These are phyloP conservation scores for Rhizophagus prolifer DNA, from an alignment of 192 early-diverging fungal genomes.

Conservation along the genomic window DNA sequence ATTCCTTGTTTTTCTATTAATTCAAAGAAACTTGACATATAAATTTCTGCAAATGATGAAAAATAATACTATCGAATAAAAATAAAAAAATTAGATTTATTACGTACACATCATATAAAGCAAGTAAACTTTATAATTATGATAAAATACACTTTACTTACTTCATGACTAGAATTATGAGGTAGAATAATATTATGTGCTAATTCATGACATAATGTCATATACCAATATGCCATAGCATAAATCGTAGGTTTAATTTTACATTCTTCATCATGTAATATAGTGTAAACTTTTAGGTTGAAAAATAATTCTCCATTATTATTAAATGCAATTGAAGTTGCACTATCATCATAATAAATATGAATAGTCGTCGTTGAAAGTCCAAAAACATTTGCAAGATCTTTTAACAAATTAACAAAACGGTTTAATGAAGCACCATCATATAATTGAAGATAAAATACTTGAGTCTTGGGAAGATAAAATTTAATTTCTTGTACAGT, in stretches of 20 bases:
- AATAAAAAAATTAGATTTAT: background rate
- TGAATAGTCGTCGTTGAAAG: conserved; percentile 57
- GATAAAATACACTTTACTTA: conserved; percentile 28
- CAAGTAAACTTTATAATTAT: too few relatives aligned
- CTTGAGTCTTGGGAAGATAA: background rate
- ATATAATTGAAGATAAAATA: conserved; percentile 26
- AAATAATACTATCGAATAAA: conserved; percentile 61
- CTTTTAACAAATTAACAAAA: conserved; percentile 45
- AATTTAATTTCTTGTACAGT: conserved; percentile 37
- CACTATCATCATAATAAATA: conserved; percentile 70
- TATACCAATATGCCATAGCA: conserved; percentile 77
- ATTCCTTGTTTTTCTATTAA: too few relatives aligned
- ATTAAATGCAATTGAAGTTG: conserved; percentile 76
- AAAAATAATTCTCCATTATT: conserved; percentile 75
- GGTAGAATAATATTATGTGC: conserved; percentile 70
- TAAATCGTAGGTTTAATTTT: conserved; percentile 30
- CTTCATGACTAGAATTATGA: conserved; percentile 77
- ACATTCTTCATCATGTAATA: conserved; percentile 54
- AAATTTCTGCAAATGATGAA: conserved; percentile 75
- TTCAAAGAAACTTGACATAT: conserved; percentile 36
- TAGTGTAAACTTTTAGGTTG: conserved; percentile 76
- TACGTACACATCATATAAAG: too few relatives aligned
- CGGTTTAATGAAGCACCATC: conserved; percentile 31
- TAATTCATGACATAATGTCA: conserved; percentile 81
- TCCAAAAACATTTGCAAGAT: conserved; percentile 61